These are phyloP conservation scores for Coemansia sp. DNA, from an alignment of 192 early-diverging fungal species.

Conservation along the genomic window DNA sequence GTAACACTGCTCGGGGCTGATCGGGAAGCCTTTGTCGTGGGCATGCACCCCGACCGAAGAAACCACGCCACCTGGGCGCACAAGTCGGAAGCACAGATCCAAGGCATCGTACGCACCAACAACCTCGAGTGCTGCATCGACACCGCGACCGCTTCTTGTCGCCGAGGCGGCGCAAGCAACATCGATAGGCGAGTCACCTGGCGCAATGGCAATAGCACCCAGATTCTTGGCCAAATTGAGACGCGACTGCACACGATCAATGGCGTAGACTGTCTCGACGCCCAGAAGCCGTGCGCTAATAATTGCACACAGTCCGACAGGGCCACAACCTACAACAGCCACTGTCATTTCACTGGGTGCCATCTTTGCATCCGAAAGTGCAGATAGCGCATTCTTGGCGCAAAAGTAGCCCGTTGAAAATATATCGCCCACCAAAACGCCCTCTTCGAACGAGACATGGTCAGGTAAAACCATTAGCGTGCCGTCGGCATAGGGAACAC, in stretches of 20 bases:
- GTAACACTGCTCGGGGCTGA: constrained; percentile 57
- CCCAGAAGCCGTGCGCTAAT: constrained; percentile 43
- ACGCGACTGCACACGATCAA: constrained; percentile 50
- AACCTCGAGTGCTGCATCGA: constrained; percentile 58
- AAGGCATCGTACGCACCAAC: constrained; percentile 55
- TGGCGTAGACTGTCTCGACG: constrained; percentile 38
- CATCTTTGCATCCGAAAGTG: constrained; percentile 24
- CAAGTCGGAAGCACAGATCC: constrained; percentile 43
- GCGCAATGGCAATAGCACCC: constrained; percentile 38
- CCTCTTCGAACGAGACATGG: constrained; percentile 40
- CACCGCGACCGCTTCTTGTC: constrained; percentile 40
- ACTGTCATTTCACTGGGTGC: constrained; percentile 27
- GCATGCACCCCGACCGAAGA: constrained; percentile 61
- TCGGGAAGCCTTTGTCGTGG: constrained; percentile 54
- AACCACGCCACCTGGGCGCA: constrained; percentile 57
- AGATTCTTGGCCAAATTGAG: constrained; percentile 43
- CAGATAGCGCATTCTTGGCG: constrained; percentile 53
- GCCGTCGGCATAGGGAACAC: constrained; percentile 55
- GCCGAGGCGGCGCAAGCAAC: constrained; percentile 11
- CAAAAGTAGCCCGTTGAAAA: constrained; percentile 61
- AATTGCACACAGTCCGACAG: constrained; percentile 59
- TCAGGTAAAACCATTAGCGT: constrained; percentile 49
- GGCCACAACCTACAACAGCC: constrained; percentile 60
- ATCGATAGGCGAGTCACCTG: constrained; percentile 15
- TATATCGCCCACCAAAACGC: constrained; percentile 58